Evolutionary conservation across 805 yeast species (phyloP).

Genomic region (Candida railenensis): DNA sequence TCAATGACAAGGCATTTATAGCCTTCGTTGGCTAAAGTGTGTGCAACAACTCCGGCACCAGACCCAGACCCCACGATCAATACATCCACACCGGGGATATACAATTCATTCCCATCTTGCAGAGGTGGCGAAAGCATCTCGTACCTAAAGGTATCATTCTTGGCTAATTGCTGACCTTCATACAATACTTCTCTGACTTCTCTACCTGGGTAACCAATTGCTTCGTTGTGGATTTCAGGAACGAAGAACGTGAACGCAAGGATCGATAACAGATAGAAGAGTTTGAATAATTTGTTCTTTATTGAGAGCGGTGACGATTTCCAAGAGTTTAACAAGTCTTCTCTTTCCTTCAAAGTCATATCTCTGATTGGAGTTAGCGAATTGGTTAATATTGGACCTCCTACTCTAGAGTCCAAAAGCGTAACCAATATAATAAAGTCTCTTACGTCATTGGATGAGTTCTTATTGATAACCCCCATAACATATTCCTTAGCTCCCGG

Average conservation of each 20-base stretch:
- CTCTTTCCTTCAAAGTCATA: conserved; percentile 34
- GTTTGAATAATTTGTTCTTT: conserved; percentile 33
- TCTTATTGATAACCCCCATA: conserved; percentile 11
- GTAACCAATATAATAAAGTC: conserved; percentile 23
- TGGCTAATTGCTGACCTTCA: conserved; percentile 21
- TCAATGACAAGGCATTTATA: conserved; percentile 46
- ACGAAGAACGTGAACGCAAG: conserved; percentile 26
- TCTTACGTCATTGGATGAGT: conserved; percentile 16
- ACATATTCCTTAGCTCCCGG: conserved; percentile 24
- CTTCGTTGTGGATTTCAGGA: conserved; percentile 31
- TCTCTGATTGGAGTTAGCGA: conserved; percentile 33
- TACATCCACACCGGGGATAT: conserved; percentile 41
- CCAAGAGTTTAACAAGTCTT: conserved; percentile 36
- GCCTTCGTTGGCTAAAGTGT: conserved; percentile 43
- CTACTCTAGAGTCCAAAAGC: conserved; percentile 28
- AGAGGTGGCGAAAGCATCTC: conserved; percentile 30
- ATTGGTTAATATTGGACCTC: conserved; percentile 33
- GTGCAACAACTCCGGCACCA: conserved; percentile 54
- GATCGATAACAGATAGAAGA: conserved; percentile 24
- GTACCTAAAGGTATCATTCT: conserved; percentile 22
- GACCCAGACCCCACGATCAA: conserved; percentile 53
- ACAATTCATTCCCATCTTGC: conserved; percentile 26
- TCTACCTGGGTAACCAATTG: conserved; percentile 37
- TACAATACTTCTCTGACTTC: conserved; percentile 29
- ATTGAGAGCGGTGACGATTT: conserved; percentile 35